Base-by-base conservation (phyloP, 768 basidiomycete species). In the Hericium coralloides region DNA sequence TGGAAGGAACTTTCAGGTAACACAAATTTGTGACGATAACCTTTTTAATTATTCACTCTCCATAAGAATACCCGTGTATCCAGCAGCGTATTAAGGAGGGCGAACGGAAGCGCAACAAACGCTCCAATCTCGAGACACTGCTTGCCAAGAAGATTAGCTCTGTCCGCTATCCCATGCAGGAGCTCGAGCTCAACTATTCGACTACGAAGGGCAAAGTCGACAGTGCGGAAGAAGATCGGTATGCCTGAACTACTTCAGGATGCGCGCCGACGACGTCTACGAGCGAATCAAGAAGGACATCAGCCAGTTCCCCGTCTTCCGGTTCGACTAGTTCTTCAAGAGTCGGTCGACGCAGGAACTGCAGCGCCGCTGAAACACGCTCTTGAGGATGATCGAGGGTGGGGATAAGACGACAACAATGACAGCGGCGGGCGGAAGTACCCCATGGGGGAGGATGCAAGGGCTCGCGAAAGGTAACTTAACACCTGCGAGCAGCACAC, bases 291-390 rank as follows among this genome's bases (percentile, higher is more conserved):
- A 95, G 80, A 84, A 87, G 70, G 95, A 98, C 70, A 93, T 98
- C 61, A 87, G 84, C 15, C 94, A 98, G 72, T 98, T 94, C 72
- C 95, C 95, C 1, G 89, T 95, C 14, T 99, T 98, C 75, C 78
- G 95, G 20, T 98, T 98, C 65, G 94, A 98, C 66, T 98, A 94
- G 95, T 98, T 97, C 75, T 88, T 94, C 79, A 95, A 95, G 76
- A 92, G 91, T 61, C 75, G 95, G 55, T 91, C 89, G 12, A 85
- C 92, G 2, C 85, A 91, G 65, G 95, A 98, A 71, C 72, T 98
- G 56, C 84, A 87, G 65, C 75, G 95, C 61, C 74, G 95, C 55
- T 97, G 93, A 64, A 87, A 87, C 63, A 97, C 95, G 2, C 68
- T 98, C 38, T 65, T 97, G 25, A 77, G 84, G 9, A 91, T 97